Percentiles rank a stretch among this genome's conserved stretches.
These are phyloP conservation scores for Pleurotus platypus DNA, from an alignment of 768 basidiomycete genomes.

Conservation along the genomic window DNA sequence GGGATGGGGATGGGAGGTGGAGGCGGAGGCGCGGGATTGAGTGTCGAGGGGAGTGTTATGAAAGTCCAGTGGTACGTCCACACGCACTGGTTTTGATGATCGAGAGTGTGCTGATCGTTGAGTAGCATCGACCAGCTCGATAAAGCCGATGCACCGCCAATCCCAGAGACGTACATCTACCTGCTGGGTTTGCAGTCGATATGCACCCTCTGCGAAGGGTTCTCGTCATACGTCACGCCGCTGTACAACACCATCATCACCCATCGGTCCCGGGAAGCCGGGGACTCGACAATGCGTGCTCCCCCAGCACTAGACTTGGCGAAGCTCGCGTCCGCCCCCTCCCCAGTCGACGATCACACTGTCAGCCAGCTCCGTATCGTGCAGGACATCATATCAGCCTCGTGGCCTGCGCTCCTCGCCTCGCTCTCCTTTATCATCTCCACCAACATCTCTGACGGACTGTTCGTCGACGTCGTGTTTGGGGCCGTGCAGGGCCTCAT, in stretches of 20 bases:
- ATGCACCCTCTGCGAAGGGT: slow-evolving; percentile 81
- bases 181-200: slow-evolving; percentile 89
- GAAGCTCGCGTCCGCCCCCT: slow-evolving; percentile 50
- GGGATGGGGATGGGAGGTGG: slow-evolving; percentile 24
- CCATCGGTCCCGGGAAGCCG: slow-evolving; percentile 58
- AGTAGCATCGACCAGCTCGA: slow-evolving; percentile 94
- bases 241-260: slow-evolving; percentile 72
- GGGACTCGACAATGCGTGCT: slow-evolving; percentile 63
- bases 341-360: slow-evolving; percentile 46
- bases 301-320: slow-evolving; percentile 69
- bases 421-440: slow-evolving; percentile 86
- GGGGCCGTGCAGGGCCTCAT: slow-evolving; percentile 81
- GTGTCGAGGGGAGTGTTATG: slow-evolving; percentile 72
- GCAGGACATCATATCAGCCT: slow-evolving; percentile 75
- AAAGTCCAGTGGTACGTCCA: slow-evolving; percentile 82
- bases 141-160: slow-evolving; percentile 91
- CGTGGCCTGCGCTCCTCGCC: slow-evolving; percentile 92
- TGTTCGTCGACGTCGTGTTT: slow-evolving; percentile 79
- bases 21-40: slow-evolving; percentile 58
- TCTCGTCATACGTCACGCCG: slow-evolving; percentile 68
- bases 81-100: background rate
- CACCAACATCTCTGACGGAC: slow-evolving; percentile 87
- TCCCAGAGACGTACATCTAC: slow-evolving; percentile 93
- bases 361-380: slow-evolving; percentile 56
- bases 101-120: slow-evolving; percentile 6